Base-by-base conservation (phyloP, 169 alveolate genomes). In the Condylostoma magnum region DNA sequence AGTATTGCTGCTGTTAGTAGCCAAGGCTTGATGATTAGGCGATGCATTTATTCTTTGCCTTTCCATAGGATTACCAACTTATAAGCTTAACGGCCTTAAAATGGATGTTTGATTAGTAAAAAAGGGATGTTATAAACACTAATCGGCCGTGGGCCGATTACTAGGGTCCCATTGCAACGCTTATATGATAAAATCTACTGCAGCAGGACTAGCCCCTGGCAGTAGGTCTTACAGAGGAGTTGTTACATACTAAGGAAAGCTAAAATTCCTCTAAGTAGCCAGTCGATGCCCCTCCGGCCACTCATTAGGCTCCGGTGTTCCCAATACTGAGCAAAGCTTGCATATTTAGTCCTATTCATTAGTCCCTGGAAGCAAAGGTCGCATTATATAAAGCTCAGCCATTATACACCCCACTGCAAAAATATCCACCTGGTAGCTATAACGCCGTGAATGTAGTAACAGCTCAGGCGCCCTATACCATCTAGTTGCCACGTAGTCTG, bases 401-500 rank as follows among this genome's bases (percentile, higher is more conserved):
- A 87, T 75, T 44, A 90, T 90, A 38, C 93, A 85, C 2, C 96
- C 96, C 51, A 90, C 60, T 50, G 96, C 96, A 77, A 89, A 91
- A 28, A 90, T 85, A 71, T 91, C 96, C 25, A 91, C 87, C 33
- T 94, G 94, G 30, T 92, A 81, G 55, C 80, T 86, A 73, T 91
- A 91, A 18, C 82, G 74, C 10, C 92, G 80, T 6, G 90, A 74
- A 66, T 91, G 84, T 37, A 90, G 66, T 28, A 94, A 65, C 22
- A 90, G 83, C 79, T 91, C 96, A 38, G 96, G 96, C 2, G 96
- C 94, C 72, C 93, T 50, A 48, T 79, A 79, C 96, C 96, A 91
- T 70, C 98, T 86, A 18, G 98, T 95, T 25, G 95, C 84, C 20
- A 95, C 98, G 71, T 95, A 95, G 75, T 95, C 97, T 33, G 98